These are phyloP conservation scores for Debaryomyces fabryi DNA, from an alignment of 1,139 yeast species.

Conservation along the genomic window DNA sequence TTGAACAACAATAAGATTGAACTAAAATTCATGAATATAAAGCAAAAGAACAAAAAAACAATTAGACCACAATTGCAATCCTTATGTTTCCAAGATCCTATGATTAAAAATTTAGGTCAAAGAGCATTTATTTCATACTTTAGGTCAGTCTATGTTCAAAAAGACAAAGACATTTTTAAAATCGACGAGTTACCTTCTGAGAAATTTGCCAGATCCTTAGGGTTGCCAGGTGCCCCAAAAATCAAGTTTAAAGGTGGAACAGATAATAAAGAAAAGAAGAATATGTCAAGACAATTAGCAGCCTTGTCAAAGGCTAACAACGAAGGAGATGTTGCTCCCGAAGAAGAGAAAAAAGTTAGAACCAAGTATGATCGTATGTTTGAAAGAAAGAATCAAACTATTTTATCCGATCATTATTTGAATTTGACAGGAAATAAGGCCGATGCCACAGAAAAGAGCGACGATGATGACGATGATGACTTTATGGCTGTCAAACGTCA, in stretches of 20 bases:
- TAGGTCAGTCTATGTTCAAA: slow-evolving; percentile 81
- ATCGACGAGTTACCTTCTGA: slow-evolving; percentile 79
- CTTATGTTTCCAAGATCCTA: slow-evolving; percentile 88
- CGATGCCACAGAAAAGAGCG: slow-evolving; percentile 34
- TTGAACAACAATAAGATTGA: slow-evolving; percentile 66
- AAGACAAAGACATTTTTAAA: slow-evolving; percentile 83
- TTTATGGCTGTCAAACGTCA: slow-evolving; percentile 79
- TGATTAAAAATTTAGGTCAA: slow-evolving; percentile 89
- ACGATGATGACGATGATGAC: slow-evolving; percentile 59
- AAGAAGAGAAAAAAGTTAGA: slow-evolving; percentile 52
- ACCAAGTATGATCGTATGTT: slow-evolving; percentile 97
- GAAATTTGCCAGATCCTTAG: slow-evolving; percentile 81
- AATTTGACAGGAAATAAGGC: slow-evolving; percentile 58
- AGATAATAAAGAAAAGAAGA: slow-evolving; percentile 71
- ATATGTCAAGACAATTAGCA: slow-evolving; percentile 71
- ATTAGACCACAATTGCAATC: slow-evolving; percentile 87
- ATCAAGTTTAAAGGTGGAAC: slow-evolving; percentile 65
- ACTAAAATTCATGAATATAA: slow-evolving; percentile 72
- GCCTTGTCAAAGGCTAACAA: slow-evolving; percentile 62
- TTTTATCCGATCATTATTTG: slow-evolving; percentile 83
- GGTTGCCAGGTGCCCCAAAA: slow-evolving; percentile 95
- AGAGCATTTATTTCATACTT: slow-evolving; percentile 92
- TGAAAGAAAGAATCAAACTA: slow-evolving; percentile 91
- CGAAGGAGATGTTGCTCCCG: slow-evolving; percentile 59
- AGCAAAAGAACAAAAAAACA: slow-evolving; percentile 74